phyloP scores from a whole-genome alignment of 371 early-diverging fungal genomes.

The Mucor lusitanicus region DNA sequence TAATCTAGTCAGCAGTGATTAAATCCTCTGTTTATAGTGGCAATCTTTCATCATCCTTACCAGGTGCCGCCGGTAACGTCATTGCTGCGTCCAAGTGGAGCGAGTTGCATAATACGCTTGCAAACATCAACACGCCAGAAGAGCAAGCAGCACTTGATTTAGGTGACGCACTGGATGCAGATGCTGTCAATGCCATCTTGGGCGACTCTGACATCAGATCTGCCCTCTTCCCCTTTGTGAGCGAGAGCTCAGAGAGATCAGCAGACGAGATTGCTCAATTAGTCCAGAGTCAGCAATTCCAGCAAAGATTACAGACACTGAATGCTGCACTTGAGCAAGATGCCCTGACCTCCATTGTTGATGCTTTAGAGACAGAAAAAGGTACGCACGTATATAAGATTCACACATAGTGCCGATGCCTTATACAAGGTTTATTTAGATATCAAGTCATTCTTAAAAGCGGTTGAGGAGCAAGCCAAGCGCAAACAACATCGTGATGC shows the following conservation, averaged over 20 bases:
- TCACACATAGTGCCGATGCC: background rate
- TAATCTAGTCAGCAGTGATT: background rate
- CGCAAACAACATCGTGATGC: constrained; percentile 37
- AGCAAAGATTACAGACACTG: constrained; percentile 66
- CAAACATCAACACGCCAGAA: constrained; percentile 2
- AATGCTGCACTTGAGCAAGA: constrained; percentile 70
- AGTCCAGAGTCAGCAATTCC: constrained; percentile 70
- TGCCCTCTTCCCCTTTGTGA: constrained; percentile 69
- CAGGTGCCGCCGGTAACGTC: background rate
- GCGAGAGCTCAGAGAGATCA: constrained; percentile 47
- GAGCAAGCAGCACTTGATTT: constrained; percentile 20
- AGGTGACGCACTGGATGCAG: constrained; percentile 54
- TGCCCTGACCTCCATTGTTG: constrained; percentile 61
- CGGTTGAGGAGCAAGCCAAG: constrained; percentile 65
- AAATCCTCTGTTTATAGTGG: background rate
- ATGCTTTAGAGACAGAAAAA: constrained; percentile 49
- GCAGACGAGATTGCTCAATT: constrained; percentile 61
- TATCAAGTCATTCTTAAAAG: constrained; percentile 68
- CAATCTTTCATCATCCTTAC: constrained; percentile 11
- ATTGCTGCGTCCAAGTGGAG: constrained; percentile 12
- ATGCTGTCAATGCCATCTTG: constrained; percentile 57
- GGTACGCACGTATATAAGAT: background rate
- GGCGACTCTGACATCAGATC: constrained; percentile 55
- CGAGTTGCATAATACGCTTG: background rate
- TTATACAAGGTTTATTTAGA: constrained; percentile 35